Evolutionary conservation across 257 asterid genomes (phyloP), one percentile per base, ranked within the genome.

Genomic region (Ilex aquifolium): DNA sequence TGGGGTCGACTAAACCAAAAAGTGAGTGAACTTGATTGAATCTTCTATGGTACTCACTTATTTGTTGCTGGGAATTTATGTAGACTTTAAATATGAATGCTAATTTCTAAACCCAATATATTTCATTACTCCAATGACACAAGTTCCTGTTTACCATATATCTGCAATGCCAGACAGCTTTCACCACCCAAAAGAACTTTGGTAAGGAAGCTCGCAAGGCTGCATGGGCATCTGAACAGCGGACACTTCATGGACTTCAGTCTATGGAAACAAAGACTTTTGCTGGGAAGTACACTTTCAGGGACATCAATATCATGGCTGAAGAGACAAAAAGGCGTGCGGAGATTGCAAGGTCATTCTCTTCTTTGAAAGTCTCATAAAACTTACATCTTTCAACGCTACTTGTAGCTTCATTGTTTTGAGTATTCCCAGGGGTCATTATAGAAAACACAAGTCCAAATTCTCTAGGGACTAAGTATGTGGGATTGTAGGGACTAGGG

Each of bases 171-270:
- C 65, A 82, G 92, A 80, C 82, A 59, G 92, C 92, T 21, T 82
- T 85, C 75, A 67, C 83, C 12, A 66, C 69, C 16, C 62, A 61
- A 36, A 85, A 80, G 70, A 81, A 82, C 74, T 84, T 80, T 10
- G 95, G 92, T 1, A 80, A 65, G 70, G 92, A 80, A 65, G 83
- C 71, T 21, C 74, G 92, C 1, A 88, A 87, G 62, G 90, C 86
- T 50, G 88, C 88, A 53, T 87, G 92, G 95, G 95, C 91, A 9
- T 65, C 88, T 31, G 85, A 81, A 29, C 95, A 83, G 44, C 69
- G 91, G 17, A 86, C 88, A 3, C 65, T 68, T 40, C 87, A 86
- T 40, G 88, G 91, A 5, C 88, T 86, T 61, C 93, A 76, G 58
- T 56, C 78, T 0, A 64, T 51, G 2, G 85, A 82, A 14, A 49